A percentile compares a stretch with the other conserved stretches of the same genome.
Evolutionary conservation across 2,329 filamentous ascomycete genomes (phyloP).

Genomic region (Albophoma yamanashiensis): DNA sequence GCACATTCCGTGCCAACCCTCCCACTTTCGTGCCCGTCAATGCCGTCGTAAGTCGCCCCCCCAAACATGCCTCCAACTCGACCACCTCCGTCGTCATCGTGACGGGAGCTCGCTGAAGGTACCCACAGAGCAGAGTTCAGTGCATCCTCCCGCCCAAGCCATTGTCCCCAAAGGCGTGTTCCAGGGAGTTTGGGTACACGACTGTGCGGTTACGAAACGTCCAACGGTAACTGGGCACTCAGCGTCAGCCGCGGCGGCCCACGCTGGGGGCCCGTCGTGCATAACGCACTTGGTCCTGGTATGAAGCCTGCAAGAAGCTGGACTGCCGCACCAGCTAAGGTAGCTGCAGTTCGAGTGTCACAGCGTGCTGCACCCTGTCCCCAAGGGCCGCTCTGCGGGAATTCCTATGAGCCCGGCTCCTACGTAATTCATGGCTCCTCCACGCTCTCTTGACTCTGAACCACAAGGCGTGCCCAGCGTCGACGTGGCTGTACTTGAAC

Average conservation of each 20-base stretch:
- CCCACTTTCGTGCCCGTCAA: neutral
- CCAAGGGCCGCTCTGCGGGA: neutral
- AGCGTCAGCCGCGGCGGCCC: neutral
- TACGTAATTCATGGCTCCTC: neutral
- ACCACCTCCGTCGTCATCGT: neutral
- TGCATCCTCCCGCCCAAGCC: neutral
- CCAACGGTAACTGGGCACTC: neutral
- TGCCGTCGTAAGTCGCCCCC: too few relatives aligned
- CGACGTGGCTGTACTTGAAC: neutral
- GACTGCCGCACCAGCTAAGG: neutral
- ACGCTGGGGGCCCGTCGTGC: neutral
- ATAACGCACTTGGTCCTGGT: neutral
- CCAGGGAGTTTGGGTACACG: neutral
- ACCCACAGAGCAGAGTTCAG: neutral
- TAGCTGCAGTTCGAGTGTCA: neutral
- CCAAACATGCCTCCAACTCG: too few relatives aligned
- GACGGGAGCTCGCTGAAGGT: neutral
- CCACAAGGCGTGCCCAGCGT: neutral
- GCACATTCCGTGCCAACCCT: neutral
- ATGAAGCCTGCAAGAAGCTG: neutral
- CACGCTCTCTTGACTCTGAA: neutral
- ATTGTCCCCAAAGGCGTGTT: neutral
- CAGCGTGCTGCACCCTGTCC: neutral
- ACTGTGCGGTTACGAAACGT: neutral
- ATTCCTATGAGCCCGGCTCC: neutral